These are phyloP conservation scores for Yamadazyma conglobata DNA, from an alignment of 1,139 yeast genomes.

Conservation along the genomic window DNA sequence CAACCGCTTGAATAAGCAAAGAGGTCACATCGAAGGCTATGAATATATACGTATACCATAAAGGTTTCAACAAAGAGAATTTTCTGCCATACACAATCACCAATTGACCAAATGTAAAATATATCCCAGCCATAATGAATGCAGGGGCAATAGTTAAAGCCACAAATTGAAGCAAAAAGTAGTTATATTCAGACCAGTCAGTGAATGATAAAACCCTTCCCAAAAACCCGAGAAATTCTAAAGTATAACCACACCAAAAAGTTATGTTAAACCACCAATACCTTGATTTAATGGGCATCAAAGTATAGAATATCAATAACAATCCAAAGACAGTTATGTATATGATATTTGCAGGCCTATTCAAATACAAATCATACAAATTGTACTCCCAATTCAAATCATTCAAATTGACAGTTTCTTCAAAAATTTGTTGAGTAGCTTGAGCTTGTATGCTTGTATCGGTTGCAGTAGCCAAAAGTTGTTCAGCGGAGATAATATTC, in stretches of 20 bases:
- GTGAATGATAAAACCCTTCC: constrained; percentile 53
- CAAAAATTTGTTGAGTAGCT: constrained; percentile 31
- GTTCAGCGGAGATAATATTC: constrained; percentile 30
- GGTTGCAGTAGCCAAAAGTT: constrained; percentile 41
- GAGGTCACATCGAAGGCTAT: constrained; percentile 32
- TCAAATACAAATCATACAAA: constrained; percentile 22
- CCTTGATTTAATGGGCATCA: constrained; percentile 22
- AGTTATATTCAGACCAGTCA: constrained; percentile 25
- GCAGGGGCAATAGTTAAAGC: constrained; percentile 38
- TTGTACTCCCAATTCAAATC: constrained; percentile 26
- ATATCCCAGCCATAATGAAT: constrained; percentile 39
- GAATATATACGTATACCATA: constrained; percentile 35
- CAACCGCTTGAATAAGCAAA: constrained; percentile 34
- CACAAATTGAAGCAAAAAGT: constrained; percentile 32
- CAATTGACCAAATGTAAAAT: constrained; percentile 33
- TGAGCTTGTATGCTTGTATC: constrained; percentile 20
- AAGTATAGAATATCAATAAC: constrained; percentile 19
- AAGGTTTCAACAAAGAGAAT: constrained; percentile 26
- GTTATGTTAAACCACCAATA: constrained; percentile 30
- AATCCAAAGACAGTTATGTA: constrained; percentile 26
- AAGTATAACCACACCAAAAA: constrained; percentile 26
- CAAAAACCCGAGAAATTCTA: constrained; percentile 59
- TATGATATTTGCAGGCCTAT: constrained; percentile 28
- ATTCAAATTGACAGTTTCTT: constrained; percentile 31
- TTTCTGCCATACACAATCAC: constrained; percentile 27